phyloP scores from a whole-genome alignment of 805 yeast genomes.

The Lipomyces kockii region DNA sequence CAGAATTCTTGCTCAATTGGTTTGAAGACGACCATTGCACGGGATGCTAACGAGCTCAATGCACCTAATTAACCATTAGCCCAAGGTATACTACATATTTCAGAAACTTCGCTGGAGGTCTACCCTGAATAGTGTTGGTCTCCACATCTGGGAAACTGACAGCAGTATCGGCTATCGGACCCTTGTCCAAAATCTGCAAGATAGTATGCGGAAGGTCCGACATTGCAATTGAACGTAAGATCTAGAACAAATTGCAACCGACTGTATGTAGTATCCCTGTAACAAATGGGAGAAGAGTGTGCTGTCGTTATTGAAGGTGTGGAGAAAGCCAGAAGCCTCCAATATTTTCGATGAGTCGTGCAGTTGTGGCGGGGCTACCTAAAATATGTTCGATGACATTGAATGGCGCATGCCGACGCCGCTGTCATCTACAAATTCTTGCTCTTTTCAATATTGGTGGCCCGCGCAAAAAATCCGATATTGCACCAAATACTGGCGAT shows the following conservation, averaged over 20 bases:
- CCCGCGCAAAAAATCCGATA: no score
- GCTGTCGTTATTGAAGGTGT: neutral
- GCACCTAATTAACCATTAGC: constrained; percentile 54
- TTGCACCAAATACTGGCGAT: neutral
- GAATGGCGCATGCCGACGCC: neutral
- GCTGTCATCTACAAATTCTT: neutral
- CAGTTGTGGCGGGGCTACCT: neutral
- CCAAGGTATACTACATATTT: neutral
- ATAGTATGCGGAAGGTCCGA: constrained; percentile 45
- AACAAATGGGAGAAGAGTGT: neutral
- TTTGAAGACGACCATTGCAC: constrained; percentile 74
- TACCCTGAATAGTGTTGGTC: constrained; percentile 64
- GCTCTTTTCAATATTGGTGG: no score
- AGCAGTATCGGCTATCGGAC: constrained; percentile 70
- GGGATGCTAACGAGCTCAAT: constrained; percentile 81
- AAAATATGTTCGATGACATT: neutral
- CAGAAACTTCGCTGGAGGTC: neutral
- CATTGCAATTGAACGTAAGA: constrained; percentile 16
- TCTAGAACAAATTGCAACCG: neutral
- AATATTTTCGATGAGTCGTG: neutral
- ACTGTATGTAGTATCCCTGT: neutral
- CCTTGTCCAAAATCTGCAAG: constrained; percentile 68
- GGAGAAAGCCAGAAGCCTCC: neutral
- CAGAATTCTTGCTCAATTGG: constrained; percentile 77
- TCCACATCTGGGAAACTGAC: constrained; percentile 67